These are phyloP conservation scores for Trichoderma gamsii DNA, from an alignment of 495 filamentous ascomycete species.

Conservation along the genomic window DNA sequence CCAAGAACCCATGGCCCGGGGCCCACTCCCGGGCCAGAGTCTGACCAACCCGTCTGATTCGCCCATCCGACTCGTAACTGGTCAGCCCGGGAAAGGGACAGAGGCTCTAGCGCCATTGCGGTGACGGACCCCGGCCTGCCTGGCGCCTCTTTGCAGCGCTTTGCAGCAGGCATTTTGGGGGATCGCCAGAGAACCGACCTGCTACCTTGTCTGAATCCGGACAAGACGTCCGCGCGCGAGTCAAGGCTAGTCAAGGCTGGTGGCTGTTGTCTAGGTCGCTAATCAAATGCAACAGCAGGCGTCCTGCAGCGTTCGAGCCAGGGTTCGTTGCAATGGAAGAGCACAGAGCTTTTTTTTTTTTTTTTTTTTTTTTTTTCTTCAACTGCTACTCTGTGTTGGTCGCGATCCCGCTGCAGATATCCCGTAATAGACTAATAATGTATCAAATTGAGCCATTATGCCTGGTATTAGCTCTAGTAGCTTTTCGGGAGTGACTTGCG, in stretches of 20 bases:
- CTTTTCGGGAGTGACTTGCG: background rate
- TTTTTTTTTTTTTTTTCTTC: background rate
- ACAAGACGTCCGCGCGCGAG: constrained; percentile 10
- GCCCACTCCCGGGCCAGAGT: background rate
- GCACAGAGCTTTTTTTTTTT: background rate
- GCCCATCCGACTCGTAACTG: background rate
- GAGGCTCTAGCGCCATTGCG: background rate
- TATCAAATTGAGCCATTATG: too few species aligned
- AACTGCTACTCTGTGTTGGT: background rate
- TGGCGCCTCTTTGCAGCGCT: background rate
- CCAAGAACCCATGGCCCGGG: background rate
- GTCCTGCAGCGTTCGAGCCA: constrained; percentile 7
- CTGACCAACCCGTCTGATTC: background rate
- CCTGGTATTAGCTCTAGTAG: too few species aligned
- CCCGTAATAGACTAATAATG: too few species aligned
- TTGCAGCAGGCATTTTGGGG: background rate
- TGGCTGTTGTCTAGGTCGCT: constrained; percentile 4
- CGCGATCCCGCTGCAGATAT: background rate
- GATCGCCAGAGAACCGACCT: constrained; percentile 10
- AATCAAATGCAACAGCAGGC: constrained; percentile 9
- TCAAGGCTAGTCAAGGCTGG: background rate
- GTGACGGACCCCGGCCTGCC: constrained; percentile 6
- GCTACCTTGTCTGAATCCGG: background rate
- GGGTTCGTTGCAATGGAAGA: background rate
- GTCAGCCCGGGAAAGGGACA: constrained; percentile 1